Evolutionary conservation across 495 filamentous ascomycete genomes (phyloP).

Genomic region (Pseudevernia furfuracea): DNA sequence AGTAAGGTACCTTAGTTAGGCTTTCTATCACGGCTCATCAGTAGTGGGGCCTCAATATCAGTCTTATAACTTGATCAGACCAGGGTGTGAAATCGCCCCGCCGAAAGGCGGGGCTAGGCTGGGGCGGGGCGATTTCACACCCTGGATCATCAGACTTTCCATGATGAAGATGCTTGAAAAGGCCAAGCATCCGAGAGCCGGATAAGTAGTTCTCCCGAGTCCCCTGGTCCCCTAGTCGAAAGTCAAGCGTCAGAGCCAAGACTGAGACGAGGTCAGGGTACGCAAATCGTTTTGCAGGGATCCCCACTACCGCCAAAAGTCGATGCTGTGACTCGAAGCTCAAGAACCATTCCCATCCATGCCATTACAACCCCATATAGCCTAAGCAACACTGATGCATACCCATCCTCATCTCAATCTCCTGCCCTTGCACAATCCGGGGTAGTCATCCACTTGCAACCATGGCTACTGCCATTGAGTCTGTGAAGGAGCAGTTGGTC

Average conservation of each 20-base stretch:
- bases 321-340: conserved; percentile 14
- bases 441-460: conserved; percentile 27
- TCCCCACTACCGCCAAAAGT: conserved; percentile 5
- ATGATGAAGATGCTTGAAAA: too few species aligned
- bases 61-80: too few species aligned
- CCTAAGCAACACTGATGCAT: neutral
- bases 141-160: too few species aligned
- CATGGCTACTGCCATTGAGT: conserved; percentile 45
- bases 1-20: too few species aligned
- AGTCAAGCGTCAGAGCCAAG: too few species aligned
- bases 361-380: conserved; percentile 9
- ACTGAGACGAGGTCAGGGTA: neutral
- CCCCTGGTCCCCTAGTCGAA: too few species aligned
- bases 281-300: neutral
- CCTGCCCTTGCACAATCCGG: neutral
- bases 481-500: conserved; percentile 80
- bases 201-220: neutral
- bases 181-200: too few species aligned
- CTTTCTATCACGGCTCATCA: too few species aligned
- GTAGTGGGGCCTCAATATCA: too few species aligned
- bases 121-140: too few species aligned
- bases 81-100: too few species aligned
- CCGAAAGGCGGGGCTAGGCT: too few species aligned
- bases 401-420: neutral
- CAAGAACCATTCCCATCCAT: neutral